Conservation (phyloP, 371 early-diverging fungal genomes). For the Cokeromyces recurvatus region DNA sequence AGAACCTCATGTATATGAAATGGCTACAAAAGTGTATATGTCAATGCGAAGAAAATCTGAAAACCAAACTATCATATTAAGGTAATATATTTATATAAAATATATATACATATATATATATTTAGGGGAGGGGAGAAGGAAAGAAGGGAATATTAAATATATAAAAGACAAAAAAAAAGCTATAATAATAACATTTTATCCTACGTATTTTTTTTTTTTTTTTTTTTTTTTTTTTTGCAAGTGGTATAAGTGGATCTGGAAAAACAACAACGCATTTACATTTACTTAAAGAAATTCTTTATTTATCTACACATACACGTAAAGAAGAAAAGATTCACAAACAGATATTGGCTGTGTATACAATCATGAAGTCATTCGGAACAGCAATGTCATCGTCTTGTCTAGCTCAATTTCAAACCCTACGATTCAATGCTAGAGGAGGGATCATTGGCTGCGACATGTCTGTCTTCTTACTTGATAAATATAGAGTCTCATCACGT, state of each 20-base stretch:
- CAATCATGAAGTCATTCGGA: conserved; percentile 66
- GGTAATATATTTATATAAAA: conserved; percentile 11
- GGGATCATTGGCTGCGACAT: conserved; percentile 73
- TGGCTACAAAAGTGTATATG: conserved; percentile 35
- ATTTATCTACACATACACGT: conserved; percentile 50
- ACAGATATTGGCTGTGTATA: conserved; percentile 48
- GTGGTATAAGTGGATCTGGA: conserved; percentile 75
- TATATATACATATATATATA: neutral
- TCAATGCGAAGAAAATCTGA: conserved; percentile 34
- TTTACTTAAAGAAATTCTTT: conserved; percentile 57
- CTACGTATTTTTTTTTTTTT: too few species aligned
- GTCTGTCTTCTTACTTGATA: conserved; percentile 81
- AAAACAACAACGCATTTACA: conserved; percentile 68
- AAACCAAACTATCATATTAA: conserved; percentile 29
- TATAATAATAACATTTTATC: too few species aligned
- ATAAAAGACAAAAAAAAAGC: too few species aligned
- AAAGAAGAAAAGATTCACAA: conserved; percentile 59
- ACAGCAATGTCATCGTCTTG: conserved; percentile 61
- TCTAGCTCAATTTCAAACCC: conserved; percentile 70
- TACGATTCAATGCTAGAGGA: conserved; percentile 77
- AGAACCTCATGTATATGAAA: conserved; percentile 45
- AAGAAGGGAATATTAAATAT: too few species aligned
- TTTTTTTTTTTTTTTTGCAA: conserved; percentile 5
- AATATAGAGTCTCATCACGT: conserved; percentile 59
- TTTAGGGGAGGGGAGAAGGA: too few species aligned